phyloP scores from a whole-genome alignment of 2,329 filamentous ascomycete species.

The Sporothrix luriei region DNA sequence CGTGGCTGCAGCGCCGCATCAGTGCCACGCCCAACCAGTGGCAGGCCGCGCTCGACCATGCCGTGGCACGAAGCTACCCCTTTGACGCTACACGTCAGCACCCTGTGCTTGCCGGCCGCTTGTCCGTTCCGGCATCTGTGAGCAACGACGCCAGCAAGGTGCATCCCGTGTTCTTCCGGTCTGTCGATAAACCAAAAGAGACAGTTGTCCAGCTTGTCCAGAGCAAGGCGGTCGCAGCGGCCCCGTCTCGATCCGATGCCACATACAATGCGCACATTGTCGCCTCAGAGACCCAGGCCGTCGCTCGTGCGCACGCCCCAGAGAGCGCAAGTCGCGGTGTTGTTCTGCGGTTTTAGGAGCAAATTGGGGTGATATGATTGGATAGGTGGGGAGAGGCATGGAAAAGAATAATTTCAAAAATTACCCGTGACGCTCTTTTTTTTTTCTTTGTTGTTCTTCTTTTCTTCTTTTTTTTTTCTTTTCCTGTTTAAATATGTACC shows the following conservation, averaged over 20 bases:
- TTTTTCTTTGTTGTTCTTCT: conserved; percentile 5
- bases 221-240: background rate
- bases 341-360: conserved; percentile 35
- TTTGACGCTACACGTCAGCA: conserved; percentile 42
- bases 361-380: background rate
- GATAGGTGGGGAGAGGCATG: background rate
- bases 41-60: conserved; percentile 46
- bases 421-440: background rate
- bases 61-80: conserved; percentile 42
- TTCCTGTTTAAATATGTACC: background rate
- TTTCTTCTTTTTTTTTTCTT: conserved; percentile 2
- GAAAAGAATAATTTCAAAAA: background rate
- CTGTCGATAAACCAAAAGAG: conserved; percentile 5
- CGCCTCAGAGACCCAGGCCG: conserved; percentile 38
- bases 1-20: conserved; percentile 34
- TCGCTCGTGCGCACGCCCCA: conserved; percentile 35
- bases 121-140: conserved; percentile 32
- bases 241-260: conserved; percentile 27
- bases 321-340: conserved; percentile 34
- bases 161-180: conserved; percentile 43
- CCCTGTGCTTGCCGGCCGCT: conserved; percentile 42
- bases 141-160: conserved; percentile 38
- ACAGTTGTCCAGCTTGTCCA: conserved; percentile 16
- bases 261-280: conserved; percentile 40
- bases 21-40: conserved; percentile 42